Conservation (phyloP, 139 green algal species). For the Pedinophyceae sp. region DNA sequence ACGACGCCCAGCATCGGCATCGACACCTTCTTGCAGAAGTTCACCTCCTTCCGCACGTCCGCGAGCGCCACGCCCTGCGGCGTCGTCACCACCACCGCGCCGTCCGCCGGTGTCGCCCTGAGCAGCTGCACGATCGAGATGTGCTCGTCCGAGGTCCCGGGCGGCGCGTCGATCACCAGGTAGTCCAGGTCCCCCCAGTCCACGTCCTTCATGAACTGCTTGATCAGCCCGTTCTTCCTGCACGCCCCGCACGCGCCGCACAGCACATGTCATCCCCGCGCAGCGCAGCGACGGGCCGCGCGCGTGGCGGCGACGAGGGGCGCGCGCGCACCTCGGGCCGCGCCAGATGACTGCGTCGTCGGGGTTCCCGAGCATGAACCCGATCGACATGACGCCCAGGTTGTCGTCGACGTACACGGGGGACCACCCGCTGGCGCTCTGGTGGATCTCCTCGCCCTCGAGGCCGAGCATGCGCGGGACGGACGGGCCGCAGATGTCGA, state of each 20-base stretch:
- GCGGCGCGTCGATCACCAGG: conserved; percentile 90
- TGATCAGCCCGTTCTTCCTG: conserved; percentile 90
- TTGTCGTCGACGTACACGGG: conserved; percentile 88
- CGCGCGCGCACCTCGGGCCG: conserved; percentile 52
- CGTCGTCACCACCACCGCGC: conserved; percentile 61
- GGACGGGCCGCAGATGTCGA: conserved; percentile 95
- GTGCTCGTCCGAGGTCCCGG: conserved; percentile 92
- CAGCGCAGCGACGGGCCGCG: too few relatives aligned
- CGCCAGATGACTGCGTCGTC: conserved; percentile 96
- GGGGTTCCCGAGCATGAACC: conserved; percentile 87
- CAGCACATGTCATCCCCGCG: too few relatives aligned
- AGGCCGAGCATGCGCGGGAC: conserved; percentile 86
- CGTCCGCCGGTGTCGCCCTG: conserved; percentile 20
- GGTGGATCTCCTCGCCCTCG: conserved; percentile 79
- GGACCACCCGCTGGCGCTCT: conserved; percentile 60
- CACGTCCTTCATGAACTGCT: conserved; percentile 93
- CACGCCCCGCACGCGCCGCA: background rate
- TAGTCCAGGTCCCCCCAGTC: conserved; percentile 89
- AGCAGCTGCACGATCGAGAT: conserved; percentile 88
- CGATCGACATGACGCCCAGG: conserved; percentile 94
- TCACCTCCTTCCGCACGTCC: conserved; percentile 95
- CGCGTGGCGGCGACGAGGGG: too few relatives aligned
- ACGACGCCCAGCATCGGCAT: conserved; percentile 82
- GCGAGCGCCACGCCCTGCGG: conserved; percentile 79
- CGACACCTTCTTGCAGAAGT: conserved; percentile 90